Conservation (phyloP, 2,329 filamentous ascomycete species). For the Dryadomyces quercus-mongolicae region DNA sequence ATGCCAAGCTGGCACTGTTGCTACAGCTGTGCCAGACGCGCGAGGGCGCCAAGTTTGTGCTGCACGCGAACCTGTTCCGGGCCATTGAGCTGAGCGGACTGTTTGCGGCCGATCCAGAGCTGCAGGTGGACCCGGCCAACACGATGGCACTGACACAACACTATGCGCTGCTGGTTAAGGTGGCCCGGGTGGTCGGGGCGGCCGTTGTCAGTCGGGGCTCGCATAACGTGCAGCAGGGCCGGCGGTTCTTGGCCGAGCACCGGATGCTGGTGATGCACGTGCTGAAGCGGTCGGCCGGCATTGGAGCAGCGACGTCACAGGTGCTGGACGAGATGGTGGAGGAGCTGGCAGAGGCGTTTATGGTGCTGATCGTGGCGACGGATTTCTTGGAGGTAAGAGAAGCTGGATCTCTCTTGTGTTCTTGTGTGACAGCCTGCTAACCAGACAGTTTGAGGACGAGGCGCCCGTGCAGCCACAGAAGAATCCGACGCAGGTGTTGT, state of each 20-base stretch:
- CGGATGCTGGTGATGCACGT: slow-evolving; percentile 75
- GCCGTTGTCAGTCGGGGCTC: slow-evolving; percentile 70
- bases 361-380: slow-evolving; percentile 70
- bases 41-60: slow-evolving; percentile 71
- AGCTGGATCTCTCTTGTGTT: not conserved
- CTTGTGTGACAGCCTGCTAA: not conserved
- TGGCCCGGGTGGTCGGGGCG: slow-evolving; percentile 71
- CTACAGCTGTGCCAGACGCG: slow-evolving; percentile 75
- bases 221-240: slow-evolving; percentile 70
- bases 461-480: slow-evolving; percentile 17
- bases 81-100: slow-evolving; percentile 71
- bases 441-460: slow-evolving; percentile 26
- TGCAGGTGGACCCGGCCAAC: slow-evolving; percentile 56
- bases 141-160: slow-evolving; percentile 63
- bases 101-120: slow-evolving; percentile 82
- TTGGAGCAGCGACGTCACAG: slow-evolving; percentile 23
- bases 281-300: slow-evolving; percentile 78
- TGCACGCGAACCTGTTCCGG: slow-evolving; percentile 80
- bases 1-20: slow-evolving; percentile 71
- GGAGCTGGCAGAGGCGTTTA: slow-evolving; percentile 74
- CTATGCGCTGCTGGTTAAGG: slow-evolving; percentile 69
- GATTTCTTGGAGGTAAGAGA: slow-evolving; percentile 70
- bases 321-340: slow-evolving; percentile 49
- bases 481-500: slow-evolving; percentile 22
- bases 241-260: slow-evolving; percentile 71